Evolutionary conservation across 108 stramenopile species (phyloP).

Genomic region (Schizochytrium sp.): DNA sequence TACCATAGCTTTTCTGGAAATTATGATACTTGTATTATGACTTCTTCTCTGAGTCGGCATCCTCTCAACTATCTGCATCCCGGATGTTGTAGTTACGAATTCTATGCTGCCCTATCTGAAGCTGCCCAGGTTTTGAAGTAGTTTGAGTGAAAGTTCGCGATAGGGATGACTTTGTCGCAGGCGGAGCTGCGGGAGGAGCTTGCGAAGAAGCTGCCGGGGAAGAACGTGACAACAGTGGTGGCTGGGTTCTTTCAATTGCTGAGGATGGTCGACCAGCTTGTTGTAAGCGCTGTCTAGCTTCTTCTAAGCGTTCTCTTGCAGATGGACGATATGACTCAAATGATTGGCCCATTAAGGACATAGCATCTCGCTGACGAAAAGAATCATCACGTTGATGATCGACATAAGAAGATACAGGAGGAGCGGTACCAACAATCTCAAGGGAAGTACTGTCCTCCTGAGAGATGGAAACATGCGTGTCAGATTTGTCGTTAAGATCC

Average conservation of each 20-base stretch:
- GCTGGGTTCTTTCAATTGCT: too few species aligned
- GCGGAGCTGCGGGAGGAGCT: neutral
- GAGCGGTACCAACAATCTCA: neutral
- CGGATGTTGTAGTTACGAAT: conserved; percentile 49
- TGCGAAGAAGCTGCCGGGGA: neutral
- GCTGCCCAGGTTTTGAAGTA: neutral
- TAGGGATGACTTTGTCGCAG: neutral
- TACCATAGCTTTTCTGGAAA: too few species aligned
- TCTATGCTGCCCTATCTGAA: conserved; percentile 27
- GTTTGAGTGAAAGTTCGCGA: neutral
- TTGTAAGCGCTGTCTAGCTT: neutral
- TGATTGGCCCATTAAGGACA: neutral
- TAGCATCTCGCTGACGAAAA: neutral
- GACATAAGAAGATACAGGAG: neutral
- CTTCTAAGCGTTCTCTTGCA: conserved; percentile 21
- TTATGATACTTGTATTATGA: too few species aligned
- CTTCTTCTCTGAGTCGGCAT: neutral
- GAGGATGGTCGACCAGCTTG: neutral
- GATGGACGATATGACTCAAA: neutral
- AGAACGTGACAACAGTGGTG: too few species aligned
- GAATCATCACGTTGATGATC: neutral
- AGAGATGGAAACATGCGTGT: neutral
- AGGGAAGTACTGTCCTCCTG: neutral
- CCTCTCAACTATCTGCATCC: too few species aligned
- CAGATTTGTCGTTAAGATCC: neutral